Percentiles rank a stretch among this genome's conserved stretches.
phyloP scores from a whole-genome alignment of 192 early-diverging fungal species.

The Mortierella hygrophila region DNA sequence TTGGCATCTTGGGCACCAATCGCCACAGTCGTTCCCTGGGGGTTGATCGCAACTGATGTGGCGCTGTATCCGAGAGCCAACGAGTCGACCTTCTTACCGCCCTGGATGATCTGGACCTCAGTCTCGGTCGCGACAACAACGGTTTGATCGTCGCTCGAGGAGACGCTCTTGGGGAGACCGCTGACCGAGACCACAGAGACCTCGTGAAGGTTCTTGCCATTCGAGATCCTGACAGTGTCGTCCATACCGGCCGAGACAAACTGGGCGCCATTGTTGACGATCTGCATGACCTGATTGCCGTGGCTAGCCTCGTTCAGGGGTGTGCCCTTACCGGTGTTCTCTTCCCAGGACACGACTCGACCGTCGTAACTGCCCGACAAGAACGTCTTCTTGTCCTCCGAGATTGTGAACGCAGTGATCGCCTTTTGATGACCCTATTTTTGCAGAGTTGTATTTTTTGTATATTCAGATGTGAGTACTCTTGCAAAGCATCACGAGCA shows the following conservation, averaged over 20 bases:
- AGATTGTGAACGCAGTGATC: constrained; percentile 82
- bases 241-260: constrained; percentile 82
- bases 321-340: constrained; percentile 53
- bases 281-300: constrained; percentile 78
- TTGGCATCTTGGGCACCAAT: constrained; percentile 79
- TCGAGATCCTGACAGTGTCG: constrained; percentile 67
- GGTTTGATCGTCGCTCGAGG: constrained; percentile 59
- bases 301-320: constrained; percentile 75
- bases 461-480: background rate
- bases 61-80: constrained; percentile 62
- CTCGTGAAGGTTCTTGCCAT: constrained; percentile 46
- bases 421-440: constrained; percentile 84
- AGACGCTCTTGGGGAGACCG: constrained; percentile 67
- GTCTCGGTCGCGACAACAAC: constrained; percentile 68
- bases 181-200: constrained; percentile 58
- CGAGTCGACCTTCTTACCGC: constrained; percentile 56
- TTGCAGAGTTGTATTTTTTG: background rate
- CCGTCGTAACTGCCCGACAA: constrained; percentile 96
- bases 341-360: constrained; percentile 83
- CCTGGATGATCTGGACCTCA: constrained; percentile 65
- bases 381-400: constrained; percentile 66
- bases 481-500: background rate
- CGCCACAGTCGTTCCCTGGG: constrained; percentile 64
- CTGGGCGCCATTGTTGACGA: constrained; percentile 60
- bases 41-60: constrained; percentile 67